Evolutionary conservation across 1,284 basidiomycete genomes (phyloP).

Genomic region (Prillingera fragicola): DNA sequence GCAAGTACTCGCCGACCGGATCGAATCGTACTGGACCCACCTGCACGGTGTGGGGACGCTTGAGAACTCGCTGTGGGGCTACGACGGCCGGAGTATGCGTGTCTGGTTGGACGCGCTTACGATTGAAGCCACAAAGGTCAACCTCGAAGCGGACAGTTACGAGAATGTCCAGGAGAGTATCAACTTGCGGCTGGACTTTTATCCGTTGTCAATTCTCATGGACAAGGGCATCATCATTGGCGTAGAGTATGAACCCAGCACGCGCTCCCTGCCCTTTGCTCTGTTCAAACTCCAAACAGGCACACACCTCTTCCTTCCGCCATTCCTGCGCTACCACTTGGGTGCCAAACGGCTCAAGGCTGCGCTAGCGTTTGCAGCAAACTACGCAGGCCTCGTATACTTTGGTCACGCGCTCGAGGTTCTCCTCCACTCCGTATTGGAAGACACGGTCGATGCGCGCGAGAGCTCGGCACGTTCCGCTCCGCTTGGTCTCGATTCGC

Average conservation of each 20-base stretch:
- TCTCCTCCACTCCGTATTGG: slow-evolving; percentile 84
- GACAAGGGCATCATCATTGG: slow-evolving; percentile 98
- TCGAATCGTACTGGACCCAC: slow-evolving; percentile 99
- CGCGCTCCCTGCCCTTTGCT: slow-evolving; percentile 76
- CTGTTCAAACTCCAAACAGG: slow-evolving; percentile 88
- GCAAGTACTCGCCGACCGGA: slow-evolving; percentile 90
- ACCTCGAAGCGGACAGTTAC: slow-evolving; percentile 50
- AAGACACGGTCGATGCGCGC: slow-evolving; percentile 69
- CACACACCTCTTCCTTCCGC: slow-evolving; percentile 92
- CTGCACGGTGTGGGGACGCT: slow-evolving; percentile 83
- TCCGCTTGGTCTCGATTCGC: too few relatives aligned
- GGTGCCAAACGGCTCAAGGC: slow-evolving; percentile 63
- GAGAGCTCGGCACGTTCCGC: too few relatives aligned
- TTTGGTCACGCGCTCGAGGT: slow-evolving; percentile 93
- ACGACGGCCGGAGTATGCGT: slow-evolving; percentile 80
- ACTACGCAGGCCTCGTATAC: slow-evolving; percentile 83
- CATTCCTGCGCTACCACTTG: slow-evolving; percentile 80
- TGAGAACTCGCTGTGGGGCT: slow-evolving; percentile 97
- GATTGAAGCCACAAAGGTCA: slow-evolving; percentile 61
- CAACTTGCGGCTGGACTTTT: slow-evolving; percentile 84
- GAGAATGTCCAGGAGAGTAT: slow-evolving; percentile 85
- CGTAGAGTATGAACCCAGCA: slow-evolving; percentile 78
- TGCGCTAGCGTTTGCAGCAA: slow-evolving; percentile 77
- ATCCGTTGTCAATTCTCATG: slow-evolving; percentile 93
- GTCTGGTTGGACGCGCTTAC: slow-evolving; percentile 94